Evolutionary conservation across 2,329 filamentous ascomycete species (phyloP).

Genomic region (Penicillium vulpinum): DNA sequence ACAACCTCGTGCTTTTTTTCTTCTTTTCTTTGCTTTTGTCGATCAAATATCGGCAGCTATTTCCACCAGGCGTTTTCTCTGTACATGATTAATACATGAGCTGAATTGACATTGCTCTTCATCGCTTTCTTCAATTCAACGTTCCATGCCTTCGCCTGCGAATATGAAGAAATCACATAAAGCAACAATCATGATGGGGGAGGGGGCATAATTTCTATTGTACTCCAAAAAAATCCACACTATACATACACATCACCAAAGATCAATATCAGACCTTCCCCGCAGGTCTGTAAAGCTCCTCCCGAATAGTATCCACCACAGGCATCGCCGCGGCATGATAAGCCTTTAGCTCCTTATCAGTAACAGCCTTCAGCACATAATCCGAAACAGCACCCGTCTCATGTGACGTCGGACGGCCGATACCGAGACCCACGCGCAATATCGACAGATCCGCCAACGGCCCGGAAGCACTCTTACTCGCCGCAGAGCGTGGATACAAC

Average conservation of each 20-base stretch:
- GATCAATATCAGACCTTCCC: background rate
- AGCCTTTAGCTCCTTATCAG: conserved; percentile 49
- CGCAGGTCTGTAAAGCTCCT: conserved; percentile 42
- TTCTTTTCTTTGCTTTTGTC: background rate
- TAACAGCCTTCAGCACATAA: conserved; percentile 75
- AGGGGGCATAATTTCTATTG: background rate
- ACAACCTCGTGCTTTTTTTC: conserved; percentile 6
- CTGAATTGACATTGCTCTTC: conserved; percentile 5
- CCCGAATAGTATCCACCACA: conserved; percentile 55
- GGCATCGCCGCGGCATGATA: conserved; percentile 52
- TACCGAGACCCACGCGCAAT: conserved; percentile 74
- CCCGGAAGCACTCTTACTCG: background rate
- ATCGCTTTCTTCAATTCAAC: background rate
- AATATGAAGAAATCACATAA: background rate
- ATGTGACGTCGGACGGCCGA: conserved; percentile 73
- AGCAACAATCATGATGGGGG: background rate
- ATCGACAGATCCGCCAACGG: conserved; percentile 37
- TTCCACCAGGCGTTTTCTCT: conserved; percentile 9
- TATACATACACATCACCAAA: background rate
- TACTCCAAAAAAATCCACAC: background rate
- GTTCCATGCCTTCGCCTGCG: background rate
- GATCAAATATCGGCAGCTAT: background rate
- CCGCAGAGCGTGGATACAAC: conserved; percentile 37
- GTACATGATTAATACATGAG: conserved; percentile 16
- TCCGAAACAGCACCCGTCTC: conserved; percentile 67